Evolutionary conservation across 2,329 filamentous ascomycete species (phyloP), one percentile per base, ranked within the genome.

Genomic region (Colletotrichum chrysophilum): DNA sequence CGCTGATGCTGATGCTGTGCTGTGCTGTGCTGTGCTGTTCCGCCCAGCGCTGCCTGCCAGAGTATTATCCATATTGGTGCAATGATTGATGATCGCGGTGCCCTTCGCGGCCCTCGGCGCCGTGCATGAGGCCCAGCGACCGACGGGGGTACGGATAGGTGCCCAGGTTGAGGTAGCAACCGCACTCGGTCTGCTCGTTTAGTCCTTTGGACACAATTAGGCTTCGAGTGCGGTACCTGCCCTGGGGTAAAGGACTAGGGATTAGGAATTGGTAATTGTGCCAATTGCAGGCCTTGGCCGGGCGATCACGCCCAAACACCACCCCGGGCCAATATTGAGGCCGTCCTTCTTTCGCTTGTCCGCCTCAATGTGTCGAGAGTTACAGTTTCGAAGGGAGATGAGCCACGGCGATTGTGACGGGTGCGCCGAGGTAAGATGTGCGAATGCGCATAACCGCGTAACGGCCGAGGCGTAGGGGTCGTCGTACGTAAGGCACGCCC

Each of bases 121-220:
- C 55, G 56, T 52, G 18, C 32, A 55, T 43, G 26, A 65, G 30
- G 55, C 52, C 62, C n/a, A 58, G 70, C 55, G 34, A 38, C 56
- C 36, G 56, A 69, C 64, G 36, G 56, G 69, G 60, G 28, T 52
- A 34, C 58, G 28, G 30, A 34, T n/a, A 21, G 55, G 55, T 58
- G n/a, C 30, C 28, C 36, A 28, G 38, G 65, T 68, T 72, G 24
- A 75, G 72, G 61, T 71, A 71, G 72, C 72, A 71, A 62, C 61
- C 36, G 68, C 43, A 62, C 73, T 72, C 73, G 64, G 70, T 48
- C 26, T 64, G 64, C 56, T 73, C 56, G 36, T 61, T 68, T 65
- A 43, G 21, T 48, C 64, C 55, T 30, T 21, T 21, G 38, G 55
- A 36, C 58, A 36, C 58, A 61, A 13, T 24, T 32, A 24, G 60